These are phyloP conservation scores for Globisporangium orthogonon DNA, from an alignment of 352 stramenopile species.

Conservation along the genomic window DNA sequence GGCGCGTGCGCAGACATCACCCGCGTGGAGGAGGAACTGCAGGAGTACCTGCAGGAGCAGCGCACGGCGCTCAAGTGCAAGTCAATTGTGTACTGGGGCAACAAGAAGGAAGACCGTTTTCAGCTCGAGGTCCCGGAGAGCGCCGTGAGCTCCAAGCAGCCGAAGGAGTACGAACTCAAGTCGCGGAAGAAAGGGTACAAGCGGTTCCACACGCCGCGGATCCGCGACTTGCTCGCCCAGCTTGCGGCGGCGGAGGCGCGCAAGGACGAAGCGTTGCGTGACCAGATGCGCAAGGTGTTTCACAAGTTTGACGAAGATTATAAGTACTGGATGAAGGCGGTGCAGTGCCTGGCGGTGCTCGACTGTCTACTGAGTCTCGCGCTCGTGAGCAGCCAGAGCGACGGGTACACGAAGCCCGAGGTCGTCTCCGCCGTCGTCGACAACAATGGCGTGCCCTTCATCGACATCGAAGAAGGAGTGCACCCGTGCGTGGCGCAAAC, in stretches of 20 bases:
- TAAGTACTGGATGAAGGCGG: conserved; percentile 91
- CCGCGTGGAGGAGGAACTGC: conserved; percentile 83
- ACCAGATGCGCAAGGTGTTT: conserved; percentile 92
- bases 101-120: conserved; percentile 92
- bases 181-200: conserved; percentile 91
- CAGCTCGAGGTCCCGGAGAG: conserved; percentile 91
- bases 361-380: conserved; percentile 95
- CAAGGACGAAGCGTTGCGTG: conserved; percentile 78
- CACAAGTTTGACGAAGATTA: conserved; percentile 95
- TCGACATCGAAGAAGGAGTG: conserved; percentile 91
- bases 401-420: conserved; percentile 88
- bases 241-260: conserved; percentile 74
- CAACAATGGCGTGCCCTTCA: conserved; percentile 55
- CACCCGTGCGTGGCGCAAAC: conserved; percentile 92
- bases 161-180: conserved; percentile 94
- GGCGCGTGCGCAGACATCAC: conserved; percentile 84
- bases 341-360: conserved; percentile 90
- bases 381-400: conserved; percentile 89
- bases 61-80: conserved; percentile 68
- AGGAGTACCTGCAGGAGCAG: conserved; percentile 86
- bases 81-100: conserved; percentile 92
- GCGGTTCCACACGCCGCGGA: conserved; percentile 87
- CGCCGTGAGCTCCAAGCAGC: conserved; percentile 68
- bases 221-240: conserved; percentile 71
- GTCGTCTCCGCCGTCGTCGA: conserved; percentile 70